These are phyloP conservation scores for Ettlia oleoabundans DNA, from an alignment of 139 green algal genomes.

Conservation along the genomic window DNA sequence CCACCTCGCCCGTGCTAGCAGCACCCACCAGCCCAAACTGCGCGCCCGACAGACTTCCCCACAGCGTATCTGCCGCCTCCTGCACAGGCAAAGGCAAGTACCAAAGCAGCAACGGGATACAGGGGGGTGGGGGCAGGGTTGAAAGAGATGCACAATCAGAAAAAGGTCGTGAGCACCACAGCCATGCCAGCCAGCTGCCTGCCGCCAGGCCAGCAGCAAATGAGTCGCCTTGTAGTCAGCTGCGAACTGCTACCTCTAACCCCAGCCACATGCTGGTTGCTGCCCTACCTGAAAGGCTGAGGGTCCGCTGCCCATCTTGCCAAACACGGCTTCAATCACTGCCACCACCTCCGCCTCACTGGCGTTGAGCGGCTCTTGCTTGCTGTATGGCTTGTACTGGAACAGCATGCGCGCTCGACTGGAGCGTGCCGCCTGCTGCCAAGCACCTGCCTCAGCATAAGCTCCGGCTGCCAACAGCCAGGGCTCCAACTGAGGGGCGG, in stretches of 20 bases:
- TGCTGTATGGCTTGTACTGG: slow-evolving; percentile 58
- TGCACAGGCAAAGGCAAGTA: too few species aligned
- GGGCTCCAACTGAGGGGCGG: neutral
- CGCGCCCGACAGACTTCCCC: neutral
- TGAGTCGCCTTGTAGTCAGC: too few species aligned
- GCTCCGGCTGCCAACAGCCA: slow-evolving; percentile 1
- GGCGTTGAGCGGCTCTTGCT: slow-evolving; percentile 54
- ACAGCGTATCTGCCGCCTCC: neutral
- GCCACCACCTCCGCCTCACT: slow-evolving; percentile 50
- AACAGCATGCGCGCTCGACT: slow-evolving; percentile 44
- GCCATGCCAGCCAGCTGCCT: too few species aligned
- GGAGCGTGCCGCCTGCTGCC: neutral
- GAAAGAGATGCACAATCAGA: too few species aligned
- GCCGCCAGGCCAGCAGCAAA: too few species aligned
- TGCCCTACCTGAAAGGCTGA: slow-evolving; percentile 13
- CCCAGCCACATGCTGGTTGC: too few species aligned
- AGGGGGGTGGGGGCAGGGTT: too few species aligned
- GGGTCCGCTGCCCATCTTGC: slow-evolving; percentile 17
- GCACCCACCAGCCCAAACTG: neutral
- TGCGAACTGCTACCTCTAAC: neutral
- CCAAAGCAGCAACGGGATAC: too few species aligned
- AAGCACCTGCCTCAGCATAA: neutral
- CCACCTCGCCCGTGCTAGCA: slow-evolving; percentile 46
- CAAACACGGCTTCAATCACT: slow-evolving; percentile 58
- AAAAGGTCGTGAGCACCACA: too few species aligned